Conservation (phyloP, 345 rosid species). For the Rhodamnia rubescens region DNA sequence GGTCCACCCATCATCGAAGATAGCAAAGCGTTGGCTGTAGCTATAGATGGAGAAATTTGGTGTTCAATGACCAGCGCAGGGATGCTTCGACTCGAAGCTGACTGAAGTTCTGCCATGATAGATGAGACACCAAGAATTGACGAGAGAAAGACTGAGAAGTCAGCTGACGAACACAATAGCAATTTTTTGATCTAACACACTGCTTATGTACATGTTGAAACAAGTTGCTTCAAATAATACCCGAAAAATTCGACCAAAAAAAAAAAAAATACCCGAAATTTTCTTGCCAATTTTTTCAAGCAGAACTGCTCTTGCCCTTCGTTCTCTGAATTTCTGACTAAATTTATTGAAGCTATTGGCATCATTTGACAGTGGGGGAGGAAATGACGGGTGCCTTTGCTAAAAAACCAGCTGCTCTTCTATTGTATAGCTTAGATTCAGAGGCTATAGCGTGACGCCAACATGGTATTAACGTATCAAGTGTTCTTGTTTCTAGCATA, state of each 20-base stretch:
- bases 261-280: neutral
- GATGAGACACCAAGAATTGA: neutral
- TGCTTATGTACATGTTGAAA: neutral
- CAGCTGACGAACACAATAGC: neutral
- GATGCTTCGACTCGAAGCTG: constrained; percentile 38
- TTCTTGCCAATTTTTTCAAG: neutral
- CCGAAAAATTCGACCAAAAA: neutral
- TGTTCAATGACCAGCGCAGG: neutral
- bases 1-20: constrained; percentile 21
- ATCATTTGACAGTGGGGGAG: neutral
- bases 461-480: neutral
- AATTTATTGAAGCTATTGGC: neutral
- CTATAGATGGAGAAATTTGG: neutral
- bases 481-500: neutral
- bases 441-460: neutral
- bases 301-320: neutral
- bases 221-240: neutral
- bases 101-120: neutral
- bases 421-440: neutral
- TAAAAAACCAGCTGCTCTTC: neutral
- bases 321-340: neutral
- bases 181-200: neutral
- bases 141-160: neutral
- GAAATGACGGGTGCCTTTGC: neutral
- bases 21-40: constrained; percentile 36